Evolutionary conservation across 306 rosid species (phyloP), one percentile per base, ranked within the genome.

Genomic region (Gastrolobium villosum): DNA sequence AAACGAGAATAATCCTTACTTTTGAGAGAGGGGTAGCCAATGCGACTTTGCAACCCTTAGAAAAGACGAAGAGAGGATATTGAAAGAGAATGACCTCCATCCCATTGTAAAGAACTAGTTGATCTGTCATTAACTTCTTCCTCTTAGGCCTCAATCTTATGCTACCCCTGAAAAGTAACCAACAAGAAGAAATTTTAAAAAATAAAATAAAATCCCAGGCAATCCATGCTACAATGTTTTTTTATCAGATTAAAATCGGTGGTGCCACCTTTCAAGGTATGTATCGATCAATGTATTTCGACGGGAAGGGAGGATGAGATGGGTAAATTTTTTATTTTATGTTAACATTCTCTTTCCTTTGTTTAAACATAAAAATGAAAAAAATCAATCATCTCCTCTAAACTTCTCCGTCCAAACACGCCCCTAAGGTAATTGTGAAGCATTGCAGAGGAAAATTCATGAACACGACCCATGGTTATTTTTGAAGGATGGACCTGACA

Each of bases 11-110:
- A 63, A 54, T 20, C 34, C 53, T 32, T 66, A 84, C 91, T 90
- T 87, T 73, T 78, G 82, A 75, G 72, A 54, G 62, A 77, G 65
- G 28, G 84, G 87, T 14, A 44, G 74, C 68, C 67, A 45, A 45
- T 74, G 83, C 46, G 75, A 55, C 40, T 86, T 79, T 43, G 79
- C 78, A 68, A 59, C 45, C 74, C 78, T 83, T 41, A 65, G 41
- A 80, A 86, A 57, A 77, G 68, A 60, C 1, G 66, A 68, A 72
- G 80, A 77, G 50, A 77, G 32, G 45, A 52, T 37, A 79, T 40
- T 60, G 84, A 83, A 72, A 81, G 87, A 84, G 75, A 78, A 59
- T 28, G 81, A 72, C 50, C 83, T 84, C 77, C 84, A 52, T 43
- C 83, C 85, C 89, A 86, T 90, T 26, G 48, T 15, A 59, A 74